Base-by-base conservation (phyloP, 179 eudicot species). In the Actinidia arguta region DNA sequence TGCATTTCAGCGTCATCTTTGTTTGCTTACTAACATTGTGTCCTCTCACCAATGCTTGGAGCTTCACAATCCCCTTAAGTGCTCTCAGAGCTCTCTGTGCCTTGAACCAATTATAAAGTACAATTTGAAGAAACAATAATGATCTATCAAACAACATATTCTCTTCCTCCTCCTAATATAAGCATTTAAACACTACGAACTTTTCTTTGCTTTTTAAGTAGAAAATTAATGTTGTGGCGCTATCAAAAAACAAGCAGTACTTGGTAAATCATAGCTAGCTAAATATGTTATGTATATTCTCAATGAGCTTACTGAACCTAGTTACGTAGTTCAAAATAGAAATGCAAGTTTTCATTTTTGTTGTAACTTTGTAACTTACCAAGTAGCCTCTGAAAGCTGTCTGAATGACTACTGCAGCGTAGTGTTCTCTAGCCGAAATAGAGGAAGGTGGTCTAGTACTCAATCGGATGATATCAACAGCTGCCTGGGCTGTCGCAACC, bases 361-460 rank as follows among this genome's bases (percentile, higher is more conserved):
- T 44, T 10, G 4, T 46, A 3, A 44, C 48, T 42, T 42, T 42
- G 52, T 77, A 24, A 76, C 68, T 82, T 81, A 95, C 99, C 84
- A 95, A 87, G 82, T 94, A 94, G 72, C 98, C 98, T 88, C 98
- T 91, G 85, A 96, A 96, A 75, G 94, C 90, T 46, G 98, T 92
- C 86, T 96, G 99, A 83, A 96, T 94, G 73, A 94, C 80, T 73
- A 77, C 83, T 44, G 98, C 99, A 31, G 99, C 94, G 81, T 69
- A 78, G 64, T 91, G 86, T 76, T 91, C 88, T 82, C 85, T 87
- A 24, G 61, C 80, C 46, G 85, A 75, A 81, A 47, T 39, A 6
- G 73, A 20, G 36, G 82, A 73, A 62, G 83, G 85, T 72, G 84
- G n/a, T n/a, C n/a, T n/a, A n/a, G n/a, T 84, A 44, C 93, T 80